A percentile compares a stretch with the other conserved stretches of the same genome.
Evolutionary conservation across 2,329 filamentous ascomycete genomes (phyloP).

Genomic region (Colletotrichum australisinense): DNA sequence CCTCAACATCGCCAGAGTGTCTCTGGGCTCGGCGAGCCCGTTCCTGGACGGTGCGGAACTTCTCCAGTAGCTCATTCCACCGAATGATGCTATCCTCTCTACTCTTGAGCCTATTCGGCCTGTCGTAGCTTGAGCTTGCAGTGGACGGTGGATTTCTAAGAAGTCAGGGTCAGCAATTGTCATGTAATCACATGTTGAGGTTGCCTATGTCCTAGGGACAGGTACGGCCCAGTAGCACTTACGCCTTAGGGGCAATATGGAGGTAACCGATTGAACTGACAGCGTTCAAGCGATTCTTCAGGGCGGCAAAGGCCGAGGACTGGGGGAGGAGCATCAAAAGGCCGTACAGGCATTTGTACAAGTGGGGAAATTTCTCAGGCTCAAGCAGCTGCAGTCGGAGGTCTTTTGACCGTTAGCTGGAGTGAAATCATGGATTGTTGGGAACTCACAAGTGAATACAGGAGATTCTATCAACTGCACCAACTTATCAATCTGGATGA

Average conservation of each 20-base stretch:
- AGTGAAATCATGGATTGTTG: background rate
- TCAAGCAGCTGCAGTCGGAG: slow-evolving; percentile 94
- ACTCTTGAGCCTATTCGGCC: slow-evolving; percentile 81
- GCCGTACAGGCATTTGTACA: slow-evolving; percentile 98
- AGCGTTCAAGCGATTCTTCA: slow-evolving; percentile 96
- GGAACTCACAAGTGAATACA: slow-evolving; percentile 90
- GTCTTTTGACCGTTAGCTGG: slow-evolving; percentile 65
- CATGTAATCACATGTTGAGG: slow-evolving; percentile 44
- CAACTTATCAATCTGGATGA: slow-evolving; percentile 98
- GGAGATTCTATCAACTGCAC: slow-evolving; percentile 97
- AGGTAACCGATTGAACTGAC: slow-evolving; percentile 97
- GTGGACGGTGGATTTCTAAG: slow-evolving; percentile 53
- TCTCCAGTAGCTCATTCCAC: slow-evolving; percentile 93
- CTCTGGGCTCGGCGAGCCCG: slow-evolving; percentile 79
- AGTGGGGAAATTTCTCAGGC: slow-evolving; percentile 91
- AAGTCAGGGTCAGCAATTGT: slow-evolving; percentile 35
- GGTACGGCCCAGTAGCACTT: slow-evolving; percentile 54
- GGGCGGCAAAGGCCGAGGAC: slow-evolving; percentile 93
- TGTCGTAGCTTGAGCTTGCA: slow-evolving; percentile 71
- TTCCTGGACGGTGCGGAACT: slow-evolving; percentile 93
- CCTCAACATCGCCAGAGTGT: slow-evolving; percentile 64
- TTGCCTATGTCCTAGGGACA: slow-evolving; percentile 36
- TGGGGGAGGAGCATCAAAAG: slow-evolving; percentile 98
- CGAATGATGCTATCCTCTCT: slow-evolving; percentile 87
- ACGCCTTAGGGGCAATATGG: slow-evolving; percentile 84